Percentiles rank a stretch among this genome's conserved stretches.
phyloP scores from a whole-genome alignment of 441 rosid species.

The Brassica hybrid region DNA sequence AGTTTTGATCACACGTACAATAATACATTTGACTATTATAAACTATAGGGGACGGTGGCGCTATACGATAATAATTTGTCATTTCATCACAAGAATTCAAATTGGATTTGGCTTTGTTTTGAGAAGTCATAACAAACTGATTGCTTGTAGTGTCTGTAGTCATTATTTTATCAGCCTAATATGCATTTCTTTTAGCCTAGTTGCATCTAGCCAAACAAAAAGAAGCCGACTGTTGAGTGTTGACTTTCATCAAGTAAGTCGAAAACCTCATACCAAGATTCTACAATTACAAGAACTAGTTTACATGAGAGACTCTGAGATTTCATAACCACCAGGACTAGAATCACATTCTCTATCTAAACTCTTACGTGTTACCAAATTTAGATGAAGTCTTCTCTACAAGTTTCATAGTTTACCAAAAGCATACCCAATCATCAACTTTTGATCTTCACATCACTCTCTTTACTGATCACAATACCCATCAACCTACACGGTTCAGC shows the following conservation, averaged over 20 bases:
- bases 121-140: not conserved
- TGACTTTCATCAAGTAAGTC: no score
- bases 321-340: constrained; percentile 14
- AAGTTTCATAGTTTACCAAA: constrained; percentile 27
- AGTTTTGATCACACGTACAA: constrained; percentile 16
- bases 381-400: constrained; percentile 14
- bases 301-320: constrained; percentile 31
- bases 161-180: not conserved
- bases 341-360: constrained; percentile 21
- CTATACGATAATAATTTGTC: constrained; percentile 6
- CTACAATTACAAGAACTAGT: constrained; percentile 35
- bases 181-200: not conserved
- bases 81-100: constrained; percentile 22
- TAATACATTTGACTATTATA: constrained; percentile 34
- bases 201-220: not conserved
- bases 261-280: constrained; percentile 14
- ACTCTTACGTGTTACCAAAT: not conserved
- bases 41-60: not conserved
- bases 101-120: constrained; percentile 25
- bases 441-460: constrained; percentile 44
- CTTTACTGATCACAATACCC: constrained; percentile 62
- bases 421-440: constrained; percentile 26
- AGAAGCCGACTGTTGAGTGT: not conserved
- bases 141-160: not conserved
- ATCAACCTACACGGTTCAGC: constrained; percentile 74